Percentiles rank a stretch among this genome's conserved stretches.
Conservation (phyloP, 202 grass and related monocot species). For the Miscanthus sacchariflorus region DNA sequence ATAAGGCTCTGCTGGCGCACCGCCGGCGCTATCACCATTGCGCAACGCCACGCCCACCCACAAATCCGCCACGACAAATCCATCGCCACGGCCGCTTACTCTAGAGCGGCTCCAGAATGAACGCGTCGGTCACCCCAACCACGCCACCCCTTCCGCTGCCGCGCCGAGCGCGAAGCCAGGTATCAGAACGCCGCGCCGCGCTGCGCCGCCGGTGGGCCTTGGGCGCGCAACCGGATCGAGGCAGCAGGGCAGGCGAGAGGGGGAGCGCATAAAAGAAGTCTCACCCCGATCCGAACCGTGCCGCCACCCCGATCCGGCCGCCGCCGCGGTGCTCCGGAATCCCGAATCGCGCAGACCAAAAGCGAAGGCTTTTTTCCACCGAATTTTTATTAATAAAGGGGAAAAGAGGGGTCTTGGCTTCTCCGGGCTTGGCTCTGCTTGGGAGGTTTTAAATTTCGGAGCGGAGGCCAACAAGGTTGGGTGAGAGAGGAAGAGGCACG, state of each 20-base stretch:
- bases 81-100: not conserved
- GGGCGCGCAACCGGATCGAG: not conserved
- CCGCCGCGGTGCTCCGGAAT: slow-evolving; percentile 31
- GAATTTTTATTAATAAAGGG: not conserved
- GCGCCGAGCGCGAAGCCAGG: not conserved
- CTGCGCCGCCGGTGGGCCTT: not conserved
- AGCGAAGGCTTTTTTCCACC: not conserved
- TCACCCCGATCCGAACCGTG: slow-evolving; percentile 47
- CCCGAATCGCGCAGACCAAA: slow-evolving; percentile 37
- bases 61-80: not conserved
- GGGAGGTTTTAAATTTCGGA: slow-evolving; percentile 44
- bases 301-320: slow-evolving; percentile 38
- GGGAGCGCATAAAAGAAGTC: not conserved
- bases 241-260: not conserved
- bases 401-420: not conserved
- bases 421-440: not conserved
- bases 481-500: not conserved
- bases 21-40: not conserved
- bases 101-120: not conserved
- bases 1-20: not conserved
- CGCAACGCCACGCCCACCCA: not conserved
- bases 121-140: not conserved
- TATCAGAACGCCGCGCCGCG: not conserved
- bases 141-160: not conserved
- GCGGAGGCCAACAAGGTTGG: not conserved